phyloP scores from a whole-genome alignment of 441 rosid species.

The Flueggea neowawraea region DNA sequence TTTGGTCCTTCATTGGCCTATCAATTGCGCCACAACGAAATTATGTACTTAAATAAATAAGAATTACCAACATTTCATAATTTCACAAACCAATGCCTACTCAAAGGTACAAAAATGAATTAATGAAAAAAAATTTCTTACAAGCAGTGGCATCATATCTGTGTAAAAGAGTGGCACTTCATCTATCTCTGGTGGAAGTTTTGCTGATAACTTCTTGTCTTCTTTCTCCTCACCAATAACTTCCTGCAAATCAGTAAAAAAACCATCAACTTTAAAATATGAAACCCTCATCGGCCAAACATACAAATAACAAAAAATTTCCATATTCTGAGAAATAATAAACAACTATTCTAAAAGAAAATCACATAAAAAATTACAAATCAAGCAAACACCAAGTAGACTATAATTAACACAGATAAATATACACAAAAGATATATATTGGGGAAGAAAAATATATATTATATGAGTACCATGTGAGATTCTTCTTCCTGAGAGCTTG shows the following conservation, averaged over 20 bases:
- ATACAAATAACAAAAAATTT: too few relatives aligned
- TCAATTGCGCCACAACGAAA: conserved; percentile 4
- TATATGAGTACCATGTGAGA: conserved; percentile 22
- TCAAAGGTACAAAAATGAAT: not conserved
- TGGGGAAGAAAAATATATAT: not conserved
- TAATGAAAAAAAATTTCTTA: conserved; percentile 28
- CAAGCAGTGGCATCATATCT: conserved; percentile 92
- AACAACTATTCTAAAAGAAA: too few relatives aligned
- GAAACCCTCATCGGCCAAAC: not conserved
- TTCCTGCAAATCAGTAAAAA: conserved; percentile 39
- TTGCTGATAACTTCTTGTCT: conserved; percentile 41
- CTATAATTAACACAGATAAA: too few relatives aligned
- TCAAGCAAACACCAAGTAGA: too few relatives aligned
- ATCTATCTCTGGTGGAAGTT: conserved; percentile 45
- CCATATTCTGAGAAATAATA: too few relatives aligned
- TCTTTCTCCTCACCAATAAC: conserved; percentile 53
- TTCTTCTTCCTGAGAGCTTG: conserved; percentile 43
- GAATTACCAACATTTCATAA: too few relatives aligned
- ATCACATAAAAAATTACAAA: too few relatives aligned
- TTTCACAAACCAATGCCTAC: too few relatives aligned
- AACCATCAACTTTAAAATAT: too few relatives aligned
- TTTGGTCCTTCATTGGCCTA: conserved; percentile 75
- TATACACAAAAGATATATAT: too few relatives aligned
- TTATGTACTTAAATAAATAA: too few relatives aligned
- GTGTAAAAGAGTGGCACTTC: conserved; percentile 84